These are phyloP conservation scores for Phanerodontia chrysosporium DNA, from an alignment of 768 basidiomycete genomes.

Conservation along the genomic window DNA sequence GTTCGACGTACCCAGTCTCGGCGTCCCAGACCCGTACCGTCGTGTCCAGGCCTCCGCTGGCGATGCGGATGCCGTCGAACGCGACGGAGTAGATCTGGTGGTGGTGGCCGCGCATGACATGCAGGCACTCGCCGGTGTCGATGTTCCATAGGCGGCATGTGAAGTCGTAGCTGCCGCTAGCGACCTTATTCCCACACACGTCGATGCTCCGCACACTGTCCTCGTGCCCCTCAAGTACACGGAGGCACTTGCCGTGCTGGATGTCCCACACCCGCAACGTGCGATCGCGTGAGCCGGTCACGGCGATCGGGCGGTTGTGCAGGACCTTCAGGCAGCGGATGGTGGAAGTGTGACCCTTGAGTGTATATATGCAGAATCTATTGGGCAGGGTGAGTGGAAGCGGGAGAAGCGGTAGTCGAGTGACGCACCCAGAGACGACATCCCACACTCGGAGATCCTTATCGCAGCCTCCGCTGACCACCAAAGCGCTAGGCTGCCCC, in stretches of 20 bases:
- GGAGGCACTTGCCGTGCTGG: conserved; percentile 64
- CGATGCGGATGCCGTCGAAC: conserved; percentile 79
- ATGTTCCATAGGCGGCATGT: conserved; percentile 90
- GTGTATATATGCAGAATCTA: conserved; percentile 68
- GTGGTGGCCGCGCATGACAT: conserved; percentile 76
- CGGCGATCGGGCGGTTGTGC: conserved; percentile 81
- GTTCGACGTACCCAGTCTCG: conserved; percentile 64
- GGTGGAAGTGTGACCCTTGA: conserved; percentile 85
- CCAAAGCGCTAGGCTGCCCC: conserved; percentile 79
- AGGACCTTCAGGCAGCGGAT: conserved; percentile 88
- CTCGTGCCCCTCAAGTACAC: conserved; percentile 70
- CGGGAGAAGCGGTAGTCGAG: not conserved
- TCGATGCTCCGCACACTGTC: conserved; percentile 87
- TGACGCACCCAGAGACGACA: conserved; percentile 69
- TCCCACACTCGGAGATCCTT: conserved; percentile 93
- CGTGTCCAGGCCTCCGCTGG: conserved; percentile 90
- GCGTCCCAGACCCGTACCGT: conserved; percentile 91
- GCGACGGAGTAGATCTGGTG: conserved; percentile 90
- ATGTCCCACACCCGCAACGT: conserved; percentile 94
- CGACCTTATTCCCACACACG: conserved; percentile 76
- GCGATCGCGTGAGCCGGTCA: conserved; percentile 85
- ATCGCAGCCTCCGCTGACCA: conserved; percentile 93
- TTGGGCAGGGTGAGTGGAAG: conserved; percentile 21
- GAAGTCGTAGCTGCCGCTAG: conserved; percentile 91
- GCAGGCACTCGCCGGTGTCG: conserved; percentile 84